Evolutionary conservation across 768 basidiomycete species (phyloP).

Genomic region (Leccinum arenicola): DNA sequence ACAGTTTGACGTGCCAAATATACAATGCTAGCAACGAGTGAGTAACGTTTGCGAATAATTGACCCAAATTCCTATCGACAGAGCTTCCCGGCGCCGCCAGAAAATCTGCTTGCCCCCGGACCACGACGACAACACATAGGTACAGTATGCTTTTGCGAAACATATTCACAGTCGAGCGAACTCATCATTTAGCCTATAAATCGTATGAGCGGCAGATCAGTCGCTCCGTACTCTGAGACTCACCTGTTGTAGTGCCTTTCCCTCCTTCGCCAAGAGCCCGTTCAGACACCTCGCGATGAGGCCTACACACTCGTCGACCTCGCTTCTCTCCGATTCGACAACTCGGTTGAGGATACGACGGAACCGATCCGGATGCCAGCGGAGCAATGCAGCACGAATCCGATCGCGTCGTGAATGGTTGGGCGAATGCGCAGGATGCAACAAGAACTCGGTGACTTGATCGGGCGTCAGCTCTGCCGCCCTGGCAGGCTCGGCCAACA

Average conservation of each 20-base stretch:
- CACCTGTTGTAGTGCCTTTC: conserved; percentile 18
- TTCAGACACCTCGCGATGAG: conserved; percentile 66
- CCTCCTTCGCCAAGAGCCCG: conserved; percentile 51
- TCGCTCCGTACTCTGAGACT: conserved; percentile 6
- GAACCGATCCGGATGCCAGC: conserved; percentile 85
- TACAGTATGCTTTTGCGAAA: too few relatives aligned
- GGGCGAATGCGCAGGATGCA: conserved; percentile 63
- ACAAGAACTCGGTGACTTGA: conserved; percentile 57
- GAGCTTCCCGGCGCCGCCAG: conserved; percentile 16
- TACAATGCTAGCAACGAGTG: conserved; percentile 17
- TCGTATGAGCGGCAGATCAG: background rate
- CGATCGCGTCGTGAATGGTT: conserved; percentile 60
- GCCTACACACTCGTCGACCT: conserved; percentile 63
- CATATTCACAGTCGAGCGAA: background rate
- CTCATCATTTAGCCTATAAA: conserved; percentile 20
- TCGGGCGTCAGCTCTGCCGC: conserved; percentile 51
- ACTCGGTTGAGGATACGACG: conserved; percentile 53
- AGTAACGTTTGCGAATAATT: conserved; percentile 1
- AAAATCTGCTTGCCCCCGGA: conserved; percentile 5
- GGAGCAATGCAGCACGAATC: conserved; percentile 60
- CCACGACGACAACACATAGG: conserved; percentile 1
- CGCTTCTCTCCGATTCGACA: conserved; percentile 44
- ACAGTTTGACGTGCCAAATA: background rate
- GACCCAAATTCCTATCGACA: conserved; percentile 7
- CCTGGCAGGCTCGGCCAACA: conserved; percentile 39